Evolutionary conservation across 768 basidiomycete genomes (phyloP), one percentile per base, ranked within the genome.

Genomic region (Austroboletus festivus): DNA sequence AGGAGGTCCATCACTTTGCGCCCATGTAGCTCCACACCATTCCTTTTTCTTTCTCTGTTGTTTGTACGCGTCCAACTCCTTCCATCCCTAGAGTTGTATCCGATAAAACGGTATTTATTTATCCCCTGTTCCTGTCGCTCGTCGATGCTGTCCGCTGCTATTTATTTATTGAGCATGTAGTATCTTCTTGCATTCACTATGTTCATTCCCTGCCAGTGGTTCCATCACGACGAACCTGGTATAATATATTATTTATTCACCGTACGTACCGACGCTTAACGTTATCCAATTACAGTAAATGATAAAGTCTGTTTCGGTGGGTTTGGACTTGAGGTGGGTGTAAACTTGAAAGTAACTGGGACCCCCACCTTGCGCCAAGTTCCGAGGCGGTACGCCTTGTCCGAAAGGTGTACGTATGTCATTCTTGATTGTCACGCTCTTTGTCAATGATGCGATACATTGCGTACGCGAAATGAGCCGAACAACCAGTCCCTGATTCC

Each of bases 81-180:
- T 28, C 4, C 12, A 15, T 20, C 40, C 12, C 31, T 33, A 33
- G 31, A 33, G 10, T 33, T 64, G 59, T 57, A 64, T 59, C 53
- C 30, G 50, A 45, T 50, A 54, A 22, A 7, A 41, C 31, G 35
- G 30, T 37, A 21, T 51, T 31, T 37, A 6, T 37, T 40, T 48
- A 21, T 48, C 31, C 21, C 12, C 12, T 28, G 28, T 5, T 13
- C 31, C 31, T n/a, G n/a, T n/a, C n/a, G n/a, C 31, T 15, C 7
- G 19, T 53, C 28, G 33, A 24, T 19, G 24, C 15, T 46, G 19
- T 42, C 28, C 35, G 6, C 38, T 44, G 13, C 42, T 57, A 57
- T 53, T 56, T 53, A 61, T 61, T 37, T 44, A 53, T 38, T 38
- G 40, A n/a, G n/a, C 35, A 19, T 56, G 57, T 54, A 56, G 49